Evolutionary conservation across 768 basidiomycete genomes (phyloP), one percentile per base, ranked within the genome.

Genomic region (Ephemerocybe angulata): DNA sequence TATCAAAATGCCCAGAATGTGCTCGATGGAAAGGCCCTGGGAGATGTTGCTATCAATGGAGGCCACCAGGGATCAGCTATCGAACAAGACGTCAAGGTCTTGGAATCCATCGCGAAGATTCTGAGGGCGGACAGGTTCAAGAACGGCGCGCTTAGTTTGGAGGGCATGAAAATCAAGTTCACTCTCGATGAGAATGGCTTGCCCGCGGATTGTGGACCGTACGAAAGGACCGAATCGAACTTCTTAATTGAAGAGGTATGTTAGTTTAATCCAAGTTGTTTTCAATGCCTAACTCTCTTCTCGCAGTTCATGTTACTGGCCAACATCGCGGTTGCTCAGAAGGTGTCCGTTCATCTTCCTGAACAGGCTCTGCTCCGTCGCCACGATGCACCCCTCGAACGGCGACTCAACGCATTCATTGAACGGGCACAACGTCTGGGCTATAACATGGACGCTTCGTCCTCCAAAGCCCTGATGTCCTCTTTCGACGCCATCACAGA

Each of bases 301-400:
- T 31, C 44, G 1, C 62, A 95, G 92, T 94, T 93, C 74, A 98
- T 98, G 96, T 74, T 98, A 17, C 76, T 96, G 52, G 86, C 89
- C 60, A 99, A 98, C 66, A 85, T 87, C 30, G 76, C 91, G 12
- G 88, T 95, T 37, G 94, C 97, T 10, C 92, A 95, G 66, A 88
- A 94, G 62, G 86, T 97, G 62, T 96, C 96, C 33, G 87, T 94
- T 22, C 85, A 93, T 62, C 82, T 98, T 24, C 94, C 97, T 25
- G 97, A 99, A 67, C 97, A 98, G 68, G 90, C 96, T n/a, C 78
- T 99, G 13, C 82, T 99, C 41, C 88, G 97, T 58, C 88, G 97
- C 53, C 95, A 98, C 63, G 97, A 98, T 67, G 82, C 76, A 25
- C 97, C 97, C 2, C 79, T 98, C 53, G 94, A 97, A 48, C 86